Percentiles rank a stretch among this genome's conserved stretches.
Evolutionary conservation across 352 stramenopile species (phyloP).

Genomic region (Phytophthora idaei): DNA sequence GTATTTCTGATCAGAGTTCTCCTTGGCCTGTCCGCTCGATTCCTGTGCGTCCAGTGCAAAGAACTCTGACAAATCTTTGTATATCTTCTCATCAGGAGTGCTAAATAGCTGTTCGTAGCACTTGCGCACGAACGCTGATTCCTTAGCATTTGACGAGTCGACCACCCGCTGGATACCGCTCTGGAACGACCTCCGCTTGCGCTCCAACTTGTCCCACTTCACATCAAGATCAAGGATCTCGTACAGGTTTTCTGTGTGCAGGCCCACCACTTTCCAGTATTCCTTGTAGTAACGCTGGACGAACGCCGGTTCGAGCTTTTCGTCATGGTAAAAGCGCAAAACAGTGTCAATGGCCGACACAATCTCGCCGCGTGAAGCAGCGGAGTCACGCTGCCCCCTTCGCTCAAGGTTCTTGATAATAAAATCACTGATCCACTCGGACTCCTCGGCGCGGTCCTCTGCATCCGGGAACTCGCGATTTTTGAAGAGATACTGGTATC

Average conservation of each 20-base stretch:
- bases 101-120: constrained; percentile 81
- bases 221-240: constrained; percentile 88
- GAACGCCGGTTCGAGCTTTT: constrained; percentile 88
- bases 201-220: constrained; percentile 89
- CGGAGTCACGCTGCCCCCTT: constrained; percentile 48
- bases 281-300: constrained; percentile 92
- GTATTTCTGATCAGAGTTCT: constrained; percentile 62
- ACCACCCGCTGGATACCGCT: constrained; percentile 69
- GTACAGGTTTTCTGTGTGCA: constrained; percentile 83
- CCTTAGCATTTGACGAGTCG: constrained; percentile 67
- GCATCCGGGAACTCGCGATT: constrained; percentile 81
- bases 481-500: constrained; percentile 78
- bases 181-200: constrained; percentile 82
- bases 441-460: constrained; percentile 85
- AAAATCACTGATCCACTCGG: constrained; percentile 89
- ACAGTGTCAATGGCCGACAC: constrained; percentile 90
- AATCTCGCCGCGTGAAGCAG: constrained; percentile 79
- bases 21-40: constrained; percentile 53
- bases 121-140: constrained; percentile 83
- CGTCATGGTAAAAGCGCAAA: constrained; percentile 89
- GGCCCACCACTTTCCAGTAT: constrained; percentile 88
- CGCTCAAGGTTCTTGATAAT: constrained; percentile 84
- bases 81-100: constrained; percentile 80
- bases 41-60: constrained; percentile 82
- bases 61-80: constrained; percentile 87